A percentile compares a stretch with the other conserved stretches of the same genome.
phyloP scores from a whole-genome alignment of 495 filamentous ascomycete genomes.

The Cladorrhinum samala region DNA sequence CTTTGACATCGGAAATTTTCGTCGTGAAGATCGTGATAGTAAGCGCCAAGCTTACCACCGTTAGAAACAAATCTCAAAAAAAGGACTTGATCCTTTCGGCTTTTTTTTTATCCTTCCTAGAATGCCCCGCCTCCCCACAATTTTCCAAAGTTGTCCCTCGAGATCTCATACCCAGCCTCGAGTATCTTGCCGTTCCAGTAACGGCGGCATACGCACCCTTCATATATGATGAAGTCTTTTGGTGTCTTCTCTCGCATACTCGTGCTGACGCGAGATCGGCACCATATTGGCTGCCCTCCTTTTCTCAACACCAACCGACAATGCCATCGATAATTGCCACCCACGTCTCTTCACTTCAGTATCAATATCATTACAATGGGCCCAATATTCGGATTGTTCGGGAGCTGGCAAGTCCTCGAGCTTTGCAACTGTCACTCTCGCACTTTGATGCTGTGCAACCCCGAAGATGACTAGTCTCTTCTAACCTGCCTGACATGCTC shows the following conservation, averaged over 20 bases:
- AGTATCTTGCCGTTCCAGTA: too few species aligned
- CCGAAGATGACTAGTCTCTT: too few species aligned
- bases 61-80: too few species aligned
- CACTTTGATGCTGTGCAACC: slow-evolving; percentile 1
- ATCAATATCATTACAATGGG: neutral
- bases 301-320: too few species aligned
- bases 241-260: slow-evolving; percentile 19
- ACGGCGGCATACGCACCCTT: too few species aligned
- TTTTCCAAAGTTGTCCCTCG: neutral
- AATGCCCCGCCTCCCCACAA: slow-evolving; percentile 4
- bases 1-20: neutral
- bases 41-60: too few species aligned
- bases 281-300: neutral
- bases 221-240: slow-evolving; percentile 15
- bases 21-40: neutral
- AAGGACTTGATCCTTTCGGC: neutral
- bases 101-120: neutral
- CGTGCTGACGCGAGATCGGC: neutral
- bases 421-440: neutral
- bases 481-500: neutral
- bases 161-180: neutral
- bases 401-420: neutral
- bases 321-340: too few species aligned
- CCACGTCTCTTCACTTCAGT: too few species aligned
- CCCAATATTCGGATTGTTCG: neutral